phyloP scores from a whole-genome alignment of 305 asterid species.

The Withania somnifera region DNA sequence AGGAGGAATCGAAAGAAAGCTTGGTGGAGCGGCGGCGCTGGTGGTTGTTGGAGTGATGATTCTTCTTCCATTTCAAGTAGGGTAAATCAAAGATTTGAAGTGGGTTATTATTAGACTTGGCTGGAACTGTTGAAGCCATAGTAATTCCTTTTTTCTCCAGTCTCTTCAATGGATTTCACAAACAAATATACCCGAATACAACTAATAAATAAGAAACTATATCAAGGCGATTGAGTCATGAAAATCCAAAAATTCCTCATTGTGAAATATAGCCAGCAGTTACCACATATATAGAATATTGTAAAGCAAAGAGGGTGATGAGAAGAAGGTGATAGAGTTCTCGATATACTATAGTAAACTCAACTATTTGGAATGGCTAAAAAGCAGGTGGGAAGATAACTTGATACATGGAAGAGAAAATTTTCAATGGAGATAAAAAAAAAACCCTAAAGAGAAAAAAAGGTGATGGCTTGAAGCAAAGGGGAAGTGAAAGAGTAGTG shows the following conservation, averaged over 20 bases:
- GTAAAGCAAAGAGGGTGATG: not conserved
- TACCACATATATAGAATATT: not conserved
- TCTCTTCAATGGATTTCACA: not conserved
- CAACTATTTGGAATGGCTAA: not conserved
- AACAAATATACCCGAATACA: not conserved
- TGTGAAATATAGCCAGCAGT: not conserved
- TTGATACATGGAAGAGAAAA: not conserved
- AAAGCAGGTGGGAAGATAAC: not conserved
- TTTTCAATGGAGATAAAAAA: not conserved
- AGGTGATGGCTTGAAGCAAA: not conserved
- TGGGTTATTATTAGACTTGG: constrained; percentile 50
- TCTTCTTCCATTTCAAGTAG: constrained; percentile 50
- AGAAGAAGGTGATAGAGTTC: not conserved
- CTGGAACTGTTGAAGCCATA: constrained; percentile 52
- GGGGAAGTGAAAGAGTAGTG: not conserved
- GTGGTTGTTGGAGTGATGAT: constrained; percentile 26
- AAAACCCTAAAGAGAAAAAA: not conserved
- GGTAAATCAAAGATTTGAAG: constrained; percentile 47
- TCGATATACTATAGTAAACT: not conserved
- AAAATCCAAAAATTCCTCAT: not conserved
- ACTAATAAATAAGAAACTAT: not conserved
- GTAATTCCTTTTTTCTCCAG: not conserved
- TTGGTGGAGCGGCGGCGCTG: constrained; percentile 41
- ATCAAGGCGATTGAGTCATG: not conserved
- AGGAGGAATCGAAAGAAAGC: constrained; percentile 32